Evolutionary conservation across 2,329 filamentous ascomycete species (phyloP), one percentile per base, ranked within the genome.

Genomic region (Moelleriella libera): DNA sequence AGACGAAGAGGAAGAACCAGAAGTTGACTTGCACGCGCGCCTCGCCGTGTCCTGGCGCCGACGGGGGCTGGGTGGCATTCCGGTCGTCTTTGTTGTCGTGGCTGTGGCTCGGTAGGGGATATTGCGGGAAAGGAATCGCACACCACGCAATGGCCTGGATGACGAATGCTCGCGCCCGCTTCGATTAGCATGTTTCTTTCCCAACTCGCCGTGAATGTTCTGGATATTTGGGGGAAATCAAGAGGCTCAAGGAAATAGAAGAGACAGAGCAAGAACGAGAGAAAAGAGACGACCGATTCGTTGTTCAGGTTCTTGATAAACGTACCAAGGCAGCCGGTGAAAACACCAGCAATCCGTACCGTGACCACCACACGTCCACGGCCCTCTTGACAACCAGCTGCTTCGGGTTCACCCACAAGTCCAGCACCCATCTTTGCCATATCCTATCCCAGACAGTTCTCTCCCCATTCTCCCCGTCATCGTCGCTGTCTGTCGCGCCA

Each of bases 1-100:
- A 84, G 48, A 82, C 74, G 45, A 82, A 74, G 39, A 84, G 67
- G 57, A 84, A 84, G 68, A 82, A 83, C 80, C 80, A 84, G 57
- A 83, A 83, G 64, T 81, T 82, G 54, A 83, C 74, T 51, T 76
- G 72, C 5, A 83, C 80, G 41, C 74, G 68, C 5, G 79, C 76
- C 54, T 73, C 69, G 49, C 80, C 80, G 66, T 83, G 78, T 30
- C 79, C 80, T 0, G 79, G 78, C 1, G 67, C 63, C 47, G 21
- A 21, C 21, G 21, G 21, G 21, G 21, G 21, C 21, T 21, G 21
- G 21, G 21, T 21, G 21, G 21, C 46, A 10, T 28, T 11, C 9
- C 56, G 55, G 41, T 56, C 59, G 45, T 56, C 56, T 37, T 50
- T 53, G 8, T 48, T 8, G 34, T 56, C 58, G 47, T 66, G 62